Conservation (phyloP, 768 basidiomycete species). For the Trametes gibbosa region DNA sequence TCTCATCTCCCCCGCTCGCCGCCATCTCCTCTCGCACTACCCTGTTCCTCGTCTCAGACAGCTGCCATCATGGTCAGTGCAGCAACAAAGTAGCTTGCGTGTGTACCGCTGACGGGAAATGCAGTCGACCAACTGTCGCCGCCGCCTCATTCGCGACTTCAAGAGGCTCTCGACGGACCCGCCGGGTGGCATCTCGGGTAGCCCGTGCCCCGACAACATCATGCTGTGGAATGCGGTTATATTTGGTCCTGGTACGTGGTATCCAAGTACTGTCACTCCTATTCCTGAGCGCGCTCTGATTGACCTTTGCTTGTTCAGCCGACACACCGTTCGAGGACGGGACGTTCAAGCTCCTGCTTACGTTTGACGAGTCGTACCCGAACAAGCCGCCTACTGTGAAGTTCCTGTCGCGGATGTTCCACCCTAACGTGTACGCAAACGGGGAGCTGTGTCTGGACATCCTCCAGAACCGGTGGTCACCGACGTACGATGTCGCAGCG, state of each 20-base stretch:
- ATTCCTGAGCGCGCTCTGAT: neutral
- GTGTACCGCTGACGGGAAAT: neutral
- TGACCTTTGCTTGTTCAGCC: conserved; percentile 44
- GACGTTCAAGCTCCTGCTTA: conserved; percentile 93
- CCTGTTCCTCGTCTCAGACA: neutral
- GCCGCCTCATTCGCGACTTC: conserved; percentile 97
- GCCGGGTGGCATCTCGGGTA: conserved; percentile 94
- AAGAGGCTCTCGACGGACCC: conserved; percentile 94
- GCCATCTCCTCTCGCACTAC: neutral
- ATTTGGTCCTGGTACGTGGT: conserved; percentile 85
- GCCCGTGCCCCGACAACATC: conserved; percentile 97
- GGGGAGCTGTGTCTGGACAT: conserved; percentile 99
- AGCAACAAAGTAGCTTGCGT: neutral
- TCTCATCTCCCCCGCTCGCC: neutral
- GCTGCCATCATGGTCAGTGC: neutral
- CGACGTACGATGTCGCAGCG: conserved; percentile 98
- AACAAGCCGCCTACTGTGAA: conserved; percentile 98
- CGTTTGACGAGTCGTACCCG: conserved; percentile 97
- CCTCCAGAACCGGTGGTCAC: conserved; percentile 97
- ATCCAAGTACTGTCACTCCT: no score
- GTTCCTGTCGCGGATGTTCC: conserved; percentile 97
- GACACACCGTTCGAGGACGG: conserved; percentile 99
- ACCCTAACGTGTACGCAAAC: conserved; percentile 98
- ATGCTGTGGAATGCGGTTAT: conserved; percentile 99
- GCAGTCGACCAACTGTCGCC: conserved; percentile 90